phyloP scores from a whole-genome alignment of 495 filamentous ascomycete species.

The Neurospora sp. region DNA sequence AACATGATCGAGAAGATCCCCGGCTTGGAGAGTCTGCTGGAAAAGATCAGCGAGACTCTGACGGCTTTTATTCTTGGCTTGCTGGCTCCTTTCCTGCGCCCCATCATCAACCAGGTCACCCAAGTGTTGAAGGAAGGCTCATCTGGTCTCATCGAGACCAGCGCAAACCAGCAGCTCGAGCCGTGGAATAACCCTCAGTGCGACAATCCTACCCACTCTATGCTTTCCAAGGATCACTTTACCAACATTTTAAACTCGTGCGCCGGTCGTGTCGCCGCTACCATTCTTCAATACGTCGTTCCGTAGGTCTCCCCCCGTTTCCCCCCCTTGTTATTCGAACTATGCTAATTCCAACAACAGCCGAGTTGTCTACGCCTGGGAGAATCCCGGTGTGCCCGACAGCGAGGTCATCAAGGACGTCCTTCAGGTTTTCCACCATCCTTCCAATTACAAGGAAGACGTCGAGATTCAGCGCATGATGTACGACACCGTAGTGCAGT shows the following conservation, averaged over 20 bases:
- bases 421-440: constrained; percentile 77
- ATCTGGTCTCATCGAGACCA: constrained; percentile 64
- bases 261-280: constrained; percentile 70
- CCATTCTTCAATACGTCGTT: constrained; percentile 71
- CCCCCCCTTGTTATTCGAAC: no score
- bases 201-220: constrained; percentile 86
- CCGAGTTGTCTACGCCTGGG: constrained; percentile 65
- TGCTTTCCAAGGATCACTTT: constrained; percentile 95
- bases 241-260: constrained; percentile 84
- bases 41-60: constrained; percentile 83
- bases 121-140: constrained; percentile 76
- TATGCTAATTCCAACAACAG: no score
- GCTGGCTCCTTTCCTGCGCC: constrained; percentile 78
- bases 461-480: constrained; percentile 75
- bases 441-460: constrained; percentile 53
- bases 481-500: constrained; percentile 45
- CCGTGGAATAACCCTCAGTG: constrained; percentile 80
- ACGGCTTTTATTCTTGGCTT: constrained; percentile 85
- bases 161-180: constrained; percentile 77
- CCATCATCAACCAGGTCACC: constrained; percentile 81
- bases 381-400: constrained; percentile 68
- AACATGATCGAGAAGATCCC: constrained; percentile 85
- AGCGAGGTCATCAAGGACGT: constrained; percentile 72
- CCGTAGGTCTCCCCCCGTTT: constrained; percentile 35
- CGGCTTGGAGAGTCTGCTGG: constrained; percentile 73